Percentiles rank a stretch among this genome's conserved stretches.
These are phyloP conservation scores for Halophytophthora polymorphica DNA, from an alignment of 352 stramenopile species.

Conservation along the genomic window DNA sequence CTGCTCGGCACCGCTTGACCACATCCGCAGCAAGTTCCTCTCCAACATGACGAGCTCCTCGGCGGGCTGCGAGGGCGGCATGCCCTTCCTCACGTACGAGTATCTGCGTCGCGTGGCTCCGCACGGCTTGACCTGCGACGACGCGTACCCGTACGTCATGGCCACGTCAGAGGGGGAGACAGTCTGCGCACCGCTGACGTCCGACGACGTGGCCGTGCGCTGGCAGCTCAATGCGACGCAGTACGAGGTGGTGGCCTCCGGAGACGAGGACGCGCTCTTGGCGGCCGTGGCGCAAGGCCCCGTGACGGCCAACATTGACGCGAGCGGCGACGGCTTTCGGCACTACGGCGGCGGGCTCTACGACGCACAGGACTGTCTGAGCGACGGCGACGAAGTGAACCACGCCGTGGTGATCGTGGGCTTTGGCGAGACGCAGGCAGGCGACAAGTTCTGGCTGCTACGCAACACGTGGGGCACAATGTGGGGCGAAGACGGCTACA, in stretches of 20 bases:
- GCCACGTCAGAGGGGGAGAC: conserved; percentile 49
- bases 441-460: conserved; percentile 86
- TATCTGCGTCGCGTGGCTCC: conserved; percentile 65
- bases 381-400: conserved; percentile 76
- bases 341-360: conserved; percentile 85
- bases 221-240: conserved; percentile 45
- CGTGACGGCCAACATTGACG: conserved; percentile 79
- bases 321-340: conserved; percentile 72
- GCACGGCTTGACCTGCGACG: conserved; percentile 72
- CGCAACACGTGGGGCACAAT: conserved; percentile 90
- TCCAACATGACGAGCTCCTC: conserved; percentile 78
- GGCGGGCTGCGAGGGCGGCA: conserved; percentile 81
- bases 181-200: conserved; percentile 27
- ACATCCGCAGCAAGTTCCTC: conserved; percentile 67
- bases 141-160: conserved; percentile 78
- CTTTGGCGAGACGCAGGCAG: conserved; percentile 68
- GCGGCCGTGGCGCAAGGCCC: conserved; percentile 59
- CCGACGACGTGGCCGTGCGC: conserved; percentile 38
- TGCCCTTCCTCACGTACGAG: conserved; percentile 89
- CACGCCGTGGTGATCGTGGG: conserved; percentile 86
- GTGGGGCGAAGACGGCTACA: conserved; percentile 84
- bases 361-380: conserved; percentile 73
- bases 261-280: conserved; percentile 61
- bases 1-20: conserved; percentile 68
- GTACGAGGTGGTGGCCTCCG: conserved; percentile 51